Evolutionary conservation across 2,329 filamentous ascomycete species (phyloP), one percentile per base, ranked within the genome.

Genomic region (Capronia americana): DNA sequence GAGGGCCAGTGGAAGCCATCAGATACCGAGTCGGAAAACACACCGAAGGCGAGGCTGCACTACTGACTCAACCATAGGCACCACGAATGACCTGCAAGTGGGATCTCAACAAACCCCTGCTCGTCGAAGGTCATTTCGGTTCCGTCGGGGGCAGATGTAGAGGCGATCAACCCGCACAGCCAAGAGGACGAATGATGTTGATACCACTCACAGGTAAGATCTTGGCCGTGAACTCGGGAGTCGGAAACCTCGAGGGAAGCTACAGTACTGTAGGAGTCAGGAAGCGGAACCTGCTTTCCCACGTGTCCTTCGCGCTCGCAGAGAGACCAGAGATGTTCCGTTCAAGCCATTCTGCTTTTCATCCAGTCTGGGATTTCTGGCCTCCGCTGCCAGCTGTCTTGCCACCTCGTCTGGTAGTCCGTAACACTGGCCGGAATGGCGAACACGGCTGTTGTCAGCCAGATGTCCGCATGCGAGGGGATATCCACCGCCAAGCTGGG

Each of bases 391-490:
- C 89, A 92, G 11, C 85, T 85, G 69, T 84, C 79, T 58, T 87
- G 80, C 79, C 87, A 90, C 62, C 76, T 81, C 65, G 79, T 77
- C 71, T 78, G 82, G 71, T 82, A 80, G 1, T 87, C 82, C 24
- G 84, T 82, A 23, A 82, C 79, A 10, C 82, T 84, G 6, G 81
- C 80, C 0, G 90, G 90, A 77, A 90, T 84, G 20, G 89, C 90
- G 79, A 90, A 93, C 32, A 93, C 86, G 3, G 85, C 90, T 11
- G 87, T 88, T 3, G 90, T 83, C 74, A 91, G 90, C 88, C 88
- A 92, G 44, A 80, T 82, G 30, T 81, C 83, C 71, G 86, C 80
- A 0, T 86, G 88, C 53, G 82, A 80, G 61, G 80, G 79, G 41
- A 93, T 75, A 28, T 86, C 87, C 69, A 85, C 83, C 74, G 88